These are phyloP conservation scores for Phaffia australis DNA, from an alignment of 768 basidiomycete species.

Conservation along the genomic window DNA sequence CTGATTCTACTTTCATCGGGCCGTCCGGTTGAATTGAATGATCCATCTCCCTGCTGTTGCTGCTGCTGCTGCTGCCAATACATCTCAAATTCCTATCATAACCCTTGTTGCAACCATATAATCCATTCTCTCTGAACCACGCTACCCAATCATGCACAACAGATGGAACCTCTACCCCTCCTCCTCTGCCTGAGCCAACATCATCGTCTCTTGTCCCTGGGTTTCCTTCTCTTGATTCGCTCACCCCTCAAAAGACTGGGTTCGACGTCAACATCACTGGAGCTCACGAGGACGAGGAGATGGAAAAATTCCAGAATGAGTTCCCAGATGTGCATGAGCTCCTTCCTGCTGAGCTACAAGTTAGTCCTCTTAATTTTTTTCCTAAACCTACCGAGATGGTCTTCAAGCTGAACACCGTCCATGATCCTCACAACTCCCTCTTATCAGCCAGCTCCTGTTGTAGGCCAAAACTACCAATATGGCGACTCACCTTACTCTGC, in stretches of 20 bases:
- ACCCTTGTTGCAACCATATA: neutral
- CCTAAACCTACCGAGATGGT: too few relatives aligned
- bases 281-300: slow-evolving; percentile 12
- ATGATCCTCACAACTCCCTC: neutral
- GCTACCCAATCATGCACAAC: neutral
- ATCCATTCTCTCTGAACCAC: neutral
- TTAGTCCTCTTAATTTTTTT: neutral
- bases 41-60: slow-evolving; percentile 1
- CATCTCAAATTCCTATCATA: neutral
- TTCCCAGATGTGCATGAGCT: slow-evolving; percentile 22
- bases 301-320: slow-evolving; percentile 17
- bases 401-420: neutral
- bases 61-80: neutral
- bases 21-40: neutral
- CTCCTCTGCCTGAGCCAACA: neutral
- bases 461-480: slow-evolving; percentile 12
- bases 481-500: slow-evolving; percentile 22
- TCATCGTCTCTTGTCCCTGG: slow-evolving; percentile 6
- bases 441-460: neutral
- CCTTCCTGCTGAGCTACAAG: slow-evolving; percentile 16
- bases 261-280: slow-evolving; percentile 18
- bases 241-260: slow-evolving; percentile 3
- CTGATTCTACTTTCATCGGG: neutral
- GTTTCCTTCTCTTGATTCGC: slow-evolving; percentile 15
- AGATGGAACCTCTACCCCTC: slow-evolving; percentile 4